Base-by-base conservation (phyloP, 441 rosid species). In the Populus hybrid region DNA sequence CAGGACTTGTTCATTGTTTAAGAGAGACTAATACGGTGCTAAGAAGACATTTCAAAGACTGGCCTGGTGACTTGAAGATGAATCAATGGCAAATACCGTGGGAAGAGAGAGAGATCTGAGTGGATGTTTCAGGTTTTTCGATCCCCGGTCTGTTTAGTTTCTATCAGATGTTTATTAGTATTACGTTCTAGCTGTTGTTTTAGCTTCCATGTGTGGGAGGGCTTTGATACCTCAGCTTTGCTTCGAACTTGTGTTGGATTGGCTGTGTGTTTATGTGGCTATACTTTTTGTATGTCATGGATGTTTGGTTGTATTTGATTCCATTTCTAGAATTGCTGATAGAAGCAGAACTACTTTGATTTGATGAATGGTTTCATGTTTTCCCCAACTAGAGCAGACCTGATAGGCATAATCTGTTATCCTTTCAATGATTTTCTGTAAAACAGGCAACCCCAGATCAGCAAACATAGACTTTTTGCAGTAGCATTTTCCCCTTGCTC, bases 41-140 rank as follows among this genome's bases (percentile, higher is more conserved):
- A 68, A 50, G 29, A 65, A 40, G 71, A 68, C 76, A 80, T 64
- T 77, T 76, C 63, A 56, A 83, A 79, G 84, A 89, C 75, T 73
- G 68, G 87, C 83, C 77, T 79, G 83, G 79, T 53, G 64, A 73
- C 66, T 83, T 82, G 79, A 63, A 64, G 31, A 36, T 77, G 76
- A 81, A 83, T 81, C 90, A 83, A 74, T 90, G 94, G 93, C 86
- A 76, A 78, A 74, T 61, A 68, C 79, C 69, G 76, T 68, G 78
- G 83, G 88, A 84, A 82, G 79, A 78, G 76, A 76, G 76, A 81
- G 82, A 84, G 75, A 79, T 88, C 90, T 86, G 86, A 80, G 68
- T 77, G 78, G 56, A 68, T 56, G 9, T 73, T 82, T 92, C 89
- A 86, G 93, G 90, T 87, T 87, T 83, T 88, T 81, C 85, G 12